These are phyloP conservation scores for Sporisorium graminicola DNA, from an alignment of 1,284 basidiomycete species.

Conservation along the genomic window DNA sequence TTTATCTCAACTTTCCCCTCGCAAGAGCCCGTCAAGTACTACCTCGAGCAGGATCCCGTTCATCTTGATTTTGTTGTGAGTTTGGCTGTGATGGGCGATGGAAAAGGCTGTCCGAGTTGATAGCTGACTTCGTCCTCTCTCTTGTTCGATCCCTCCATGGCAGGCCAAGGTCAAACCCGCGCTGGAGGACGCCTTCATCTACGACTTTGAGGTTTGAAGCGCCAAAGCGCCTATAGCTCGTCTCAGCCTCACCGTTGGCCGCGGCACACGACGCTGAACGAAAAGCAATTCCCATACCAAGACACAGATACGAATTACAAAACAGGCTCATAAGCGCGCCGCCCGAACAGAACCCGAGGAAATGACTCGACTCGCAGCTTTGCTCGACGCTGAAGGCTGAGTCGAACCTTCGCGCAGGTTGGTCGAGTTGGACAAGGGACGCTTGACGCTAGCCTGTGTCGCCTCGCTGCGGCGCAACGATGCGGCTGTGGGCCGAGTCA, in stretches of 20 bases:
- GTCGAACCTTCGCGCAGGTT: conserved; percentile 17
- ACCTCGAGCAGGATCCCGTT: conserved; percentile 48
- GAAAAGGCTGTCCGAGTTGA: not conserved
- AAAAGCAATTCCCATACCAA: not conserved
- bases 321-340: conserved; percentile 6
- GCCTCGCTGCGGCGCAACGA: conserved; percentile 32
- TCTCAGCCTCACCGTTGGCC: not conserved
- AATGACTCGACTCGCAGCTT: not conserved
- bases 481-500: conserved; percentile 34
- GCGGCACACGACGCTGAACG: not conserved
- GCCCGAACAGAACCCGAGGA: conserved; percentile 19
- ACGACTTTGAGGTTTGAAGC: conserved; percentile 45
- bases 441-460: conserved; percentile 14
- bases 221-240: too few species aligned
- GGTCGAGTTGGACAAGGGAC: conserved; percentile 38
- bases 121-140: not conserved
- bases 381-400: not conserved
- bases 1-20: conserved; percentile 53
- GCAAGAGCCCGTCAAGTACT: conserved; percentile 39
- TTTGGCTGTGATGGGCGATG: conserved; percentile 5
- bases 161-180: conserved; percentile 39
- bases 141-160: not conserved
- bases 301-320: not conserved
- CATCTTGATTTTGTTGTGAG: conserved; percentile 48
- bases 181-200: conserved; percentile 44